Conservation (phyloP, 345 rosid species). For the Lepidium africanum region DNA sequence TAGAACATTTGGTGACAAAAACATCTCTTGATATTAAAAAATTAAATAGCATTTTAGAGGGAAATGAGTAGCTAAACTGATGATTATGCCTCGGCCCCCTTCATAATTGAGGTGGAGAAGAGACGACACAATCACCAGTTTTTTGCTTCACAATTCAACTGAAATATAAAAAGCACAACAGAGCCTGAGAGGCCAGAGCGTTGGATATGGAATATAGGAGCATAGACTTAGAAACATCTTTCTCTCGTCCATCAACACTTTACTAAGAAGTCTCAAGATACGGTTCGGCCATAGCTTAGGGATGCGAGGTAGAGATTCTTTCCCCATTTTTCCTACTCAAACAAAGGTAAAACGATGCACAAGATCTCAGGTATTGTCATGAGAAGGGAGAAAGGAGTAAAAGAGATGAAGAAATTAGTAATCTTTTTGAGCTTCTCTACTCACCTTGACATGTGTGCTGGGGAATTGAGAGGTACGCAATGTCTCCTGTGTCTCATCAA, state of each 20-base stretch:
- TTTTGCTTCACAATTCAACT: conserved; percentile 22
- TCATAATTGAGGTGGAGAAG: conserved; percentile 1
- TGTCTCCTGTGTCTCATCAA: conserved; percentile 97
- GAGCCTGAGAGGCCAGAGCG: conserved; percentile 1
- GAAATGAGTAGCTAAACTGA: conserved; percentile 11
- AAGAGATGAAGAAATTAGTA: neutral
- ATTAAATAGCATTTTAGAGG: neutral
- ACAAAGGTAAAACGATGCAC: neutral
- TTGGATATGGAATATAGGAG: conserved; percentile 10
- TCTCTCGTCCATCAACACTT: conserved; percentile 6
- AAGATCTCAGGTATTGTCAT: neutral
- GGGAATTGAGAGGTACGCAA: conserved; percentile 93
- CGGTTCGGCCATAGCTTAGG: conserved; percentile 71
- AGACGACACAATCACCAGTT: conserved; percentile 3
- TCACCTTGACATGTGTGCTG: conserved; percentile 91
- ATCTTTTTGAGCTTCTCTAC: neutral
- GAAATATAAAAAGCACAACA: conserved; percentile 10
- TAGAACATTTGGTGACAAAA: neutral
- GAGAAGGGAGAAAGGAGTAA: neutral
- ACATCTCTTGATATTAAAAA: conserved; percentile 1
- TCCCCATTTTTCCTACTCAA: conserved; percentile 77
- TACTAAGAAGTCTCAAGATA: conserved; percentile 35
- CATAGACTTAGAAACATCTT: conserved; percentile 10
- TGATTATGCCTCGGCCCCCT: conserved; percentile 2
- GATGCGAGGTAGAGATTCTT: conserved; percentile 77